Conservation (phyloP, 352 stramenopile species). For the Pythium rhizo-oryzae region DNA sequence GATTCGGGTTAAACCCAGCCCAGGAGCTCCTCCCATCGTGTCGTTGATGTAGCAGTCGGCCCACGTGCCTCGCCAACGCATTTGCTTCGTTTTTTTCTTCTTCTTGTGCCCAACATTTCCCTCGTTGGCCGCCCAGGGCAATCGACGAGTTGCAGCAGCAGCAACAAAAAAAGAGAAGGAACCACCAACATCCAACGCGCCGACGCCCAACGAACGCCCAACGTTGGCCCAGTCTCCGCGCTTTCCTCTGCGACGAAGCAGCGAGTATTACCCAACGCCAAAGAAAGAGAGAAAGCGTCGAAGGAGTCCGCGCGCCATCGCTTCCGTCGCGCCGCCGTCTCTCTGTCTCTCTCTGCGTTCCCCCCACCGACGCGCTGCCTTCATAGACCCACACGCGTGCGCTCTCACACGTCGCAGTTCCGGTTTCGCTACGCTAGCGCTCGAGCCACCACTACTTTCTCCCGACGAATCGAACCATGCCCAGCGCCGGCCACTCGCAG, state of each 20-base stretch:
- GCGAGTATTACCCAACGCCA: not conserved
- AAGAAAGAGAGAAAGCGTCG: not conserved
- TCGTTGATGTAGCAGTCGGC: conserved; percentile 17
- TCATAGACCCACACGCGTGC: not conserved
- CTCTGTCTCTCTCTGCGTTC: not conserved
- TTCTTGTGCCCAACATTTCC: conserved; percentile 10
- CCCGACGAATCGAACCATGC: not conserved
- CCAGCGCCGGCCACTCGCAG: not conserved
- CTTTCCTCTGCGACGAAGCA: conserved; percentile 8
- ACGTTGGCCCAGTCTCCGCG: not conserved
- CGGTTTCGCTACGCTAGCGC: conserved; percentile 1
- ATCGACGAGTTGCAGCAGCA: not conserved
- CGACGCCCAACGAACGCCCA: conserved; percentile 1
- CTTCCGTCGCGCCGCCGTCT: not conserved
- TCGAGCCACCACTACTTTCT: not conserved
- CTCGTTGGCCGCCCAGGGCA: not conserved
- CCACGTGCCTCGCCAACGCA: not conserved
- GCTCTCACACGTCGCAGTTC: conserved; percentile 25
- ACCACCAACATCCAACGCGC: conserved; percentile 14
- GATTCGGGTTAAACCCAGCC: conserved; percentile 23
- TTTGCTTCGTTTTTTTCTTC: conserved; percentile 16
- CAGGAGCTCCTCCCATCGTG: too few relatives aligned
- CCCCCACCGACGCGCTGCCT: too few relatives aligned
- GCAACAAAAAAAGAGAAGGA: conserved; percentile 10
- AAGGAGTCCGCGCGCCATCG: not conserved